Evolutionary conservation across 768 basidiomycete species (phyloP).

Genomic region (Hebeloma cylindrosporum): DNA sequence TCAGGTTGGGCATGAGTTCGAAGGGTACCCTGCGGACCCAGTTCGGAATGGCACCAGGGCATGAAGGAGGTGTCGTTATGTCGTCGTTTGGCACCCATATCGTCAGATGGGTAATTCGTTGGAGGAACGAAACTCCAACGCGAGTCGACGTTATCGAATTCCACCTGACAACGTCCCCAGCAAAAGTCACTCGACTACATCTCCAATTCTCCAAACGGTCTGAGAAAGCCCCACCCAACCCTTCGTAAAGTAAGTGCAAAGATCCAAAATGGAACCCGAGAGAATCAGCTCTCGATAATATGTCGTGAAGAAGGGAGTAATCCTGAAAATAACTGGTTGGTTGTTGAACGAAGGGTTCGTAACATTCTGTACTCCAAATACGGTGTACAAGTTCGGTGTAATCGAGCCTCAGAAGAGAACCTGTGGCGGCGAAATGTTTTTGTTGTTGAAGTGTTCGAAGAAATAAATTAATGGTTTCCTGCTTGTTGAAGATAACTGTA

Average conservation of each 20-base stretch:
- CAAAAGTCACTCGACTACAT: conserved; percentile 32
- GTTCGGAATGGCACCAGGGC: conserved; percentile 16
- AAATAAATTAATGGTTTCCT: conserved; percentile 32
- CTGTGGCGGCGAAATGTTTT: conserved; percentile 10
- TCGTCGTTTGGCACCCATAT: conserved; percentile 27
- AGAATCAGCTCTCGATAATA: conserved; percentile 29
- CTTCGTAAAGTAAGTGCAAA: conserved; percentile 37
- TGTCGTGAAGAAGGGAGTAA: conserved; percentile 25
- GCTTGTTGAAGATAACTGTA: conserved; percentile 34
- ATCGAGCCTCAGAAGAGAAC: conserved; percentile 29
- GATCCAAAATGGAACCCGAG: conserved; percentile 33
- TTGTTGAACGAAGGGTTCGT: conserved; percentile 24
- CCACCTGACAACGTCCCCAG: conserved; percentile 33
- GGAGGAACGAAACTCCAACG: conserved; percentile 34
- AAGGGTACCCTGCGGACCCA: conserved; percentile 34
- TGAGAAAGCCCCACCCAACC: conserved; percentile 20
- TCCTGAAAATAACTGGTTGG: conserved; percentile 13
- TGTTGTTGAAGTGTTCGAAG: conserved; percentile 31
- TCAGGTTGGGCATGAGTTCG: conserved; percentile 30
- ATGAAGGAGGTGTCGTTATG: background rate
- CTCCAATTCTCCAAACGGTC: conserved; percentile 20
- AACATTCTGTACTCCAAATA: conserved; percentile 36
- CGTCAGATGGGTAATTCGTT: conserved; percentile 37
- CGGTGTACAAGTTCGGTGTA: conserved; percentile 32
- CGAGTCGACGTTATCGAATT: conserved; percentile 28